A percentile compares a stretch with the other conserved stretches of the same genome.
Conservation (phyloP, 2,329 filamentous ascomycete species). For the Pseudogymnoascus verrucosus region DNA sequence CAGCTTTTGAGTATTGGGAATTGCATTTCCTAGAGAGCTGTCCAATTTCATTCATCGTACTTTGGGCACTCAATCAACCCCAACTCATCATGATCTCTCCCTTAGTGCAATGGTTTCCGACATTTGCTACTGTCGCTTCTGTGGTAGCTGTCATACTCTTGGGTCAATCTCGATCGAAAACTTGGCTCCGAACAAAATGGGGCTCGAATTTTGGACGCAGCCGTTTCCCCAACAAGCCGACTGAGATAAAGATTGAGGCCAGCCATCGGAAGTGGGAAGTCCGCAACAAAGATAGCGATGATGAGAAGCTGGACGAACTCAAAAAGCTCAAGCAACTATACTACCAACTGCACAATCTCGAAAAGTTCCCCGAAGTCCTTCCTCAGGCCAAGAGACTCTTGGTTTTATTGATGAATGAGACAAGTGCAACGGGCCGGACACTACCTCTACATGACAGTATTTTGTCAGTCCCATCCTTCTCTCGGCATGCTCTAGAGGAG, state of each 20-base stretch:
- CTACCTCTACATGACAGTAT: slow-evolving; percentile 24
- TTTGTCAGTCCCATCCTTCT: slow-evolving; percentile 27
- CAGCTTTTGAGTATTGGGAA: neutral
- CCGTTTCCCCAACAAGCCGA: neutral
- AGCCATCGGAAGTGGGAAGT: slow-evolving; percentile 9
- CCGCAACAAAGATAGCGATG: slow-evolving; percentile 10
- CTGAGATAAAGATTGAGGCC: slow-evolving; percentile 2
- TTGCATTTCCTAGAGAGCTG: neutral
- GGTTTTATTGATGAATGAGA: slow-evolving; percentile 29
- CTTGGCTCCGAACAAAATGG: slow-evolving; percentile 9
- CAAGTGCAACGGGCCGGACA: slow-evolving; percentile 20
- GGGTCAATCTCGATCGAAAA: slow-evolving; percentile 10
- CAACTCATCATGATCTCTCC: slow-evolving; percentile 13
- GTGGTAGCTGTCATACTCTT: slow-evolving; percentile 5
- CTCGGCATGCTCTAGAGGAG: slow-evolving; percentile 19
- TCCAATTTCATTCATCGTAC: neutral
- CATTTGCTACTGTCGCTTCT: slow-evolving; percentile 9
- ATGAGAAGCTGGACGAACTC: slow-evolving; percentile 16
- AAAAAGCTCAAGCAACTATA: slow-evolving; percentile 30
- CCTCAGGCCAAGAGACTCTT: slow-evolving; percentile 28
- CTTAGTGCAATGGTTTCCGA: slow-evolving; percentile 13
- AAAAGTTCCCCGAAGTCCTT: slow-evolving; percentile 30
- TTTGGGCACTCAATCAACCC: neutral
- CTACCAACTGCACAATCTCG: slow-evolving; percentile 35
- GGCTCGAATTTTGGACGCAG: neutral